A percentile compares a stretch with the other conserved stretches of the same genome.
Evolutionary conservation across 2,329 filamentous ascomycete species (phyloP).

Genomic region (Graphilbum ipis-grandicollis): DNA sequence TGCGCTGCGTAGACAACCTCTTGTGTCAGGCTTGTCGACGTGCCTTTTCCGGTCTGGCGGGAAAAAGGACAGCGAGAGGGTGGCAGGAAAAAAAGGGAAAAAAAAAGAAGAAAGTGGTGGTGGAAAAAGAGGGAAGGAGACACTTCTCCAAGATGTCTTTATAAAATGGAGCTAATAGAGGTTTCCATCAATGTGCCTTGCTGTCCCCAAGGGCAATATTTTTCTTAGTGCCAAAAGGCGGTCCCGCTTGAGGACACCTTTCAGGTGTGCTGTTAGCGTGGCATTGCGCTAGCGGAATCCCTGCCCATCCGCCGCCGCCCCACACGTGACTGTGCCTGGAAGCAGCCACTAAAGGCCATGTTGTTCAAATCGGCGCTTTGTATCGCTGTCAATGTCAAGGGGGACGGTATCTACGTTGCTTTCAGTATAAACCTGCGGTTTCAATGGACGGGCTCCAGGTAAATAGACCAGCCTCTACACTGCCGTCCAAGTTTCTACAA

Average conservation of each 20-base stretch:
- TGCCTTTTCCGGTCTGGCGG: background rate
- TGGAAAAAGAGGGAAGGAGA: background rate
- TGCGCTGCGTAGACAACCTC: background rate
- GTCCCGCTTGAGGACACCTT: conserved; percentile 11
- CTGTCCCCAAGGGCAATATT: conserved; percentile 3
- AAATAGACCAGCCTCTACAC: too few relatives aligned
- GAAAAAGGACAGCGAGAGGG: background rate
- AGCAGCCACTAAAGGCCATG: too few relatives aligned
- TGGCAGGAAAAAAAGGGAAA: conserved; percentile 1
- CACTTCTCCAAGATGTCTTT: background rate
- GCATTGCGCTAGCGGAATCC: background rate
- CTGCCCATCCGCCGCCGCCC: background rate
- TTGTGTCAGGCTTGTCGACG: background rate
- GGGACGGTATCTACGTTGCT: too few relatives aligned
- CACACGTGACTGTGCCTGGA: background rate
- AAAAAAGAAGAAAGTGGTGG: conserved; percentile 7
- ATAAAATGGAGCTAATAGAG: background rate
- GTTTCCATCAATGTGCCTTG: conserved; percentile 1
- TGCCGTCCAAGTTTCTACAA: conserved; percentile 2
- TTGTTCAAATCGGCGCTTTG: too few relatives aligned
- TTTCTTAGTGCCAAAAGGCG: background rate
- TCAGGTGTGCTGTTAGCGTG: conserved; percentile 4
- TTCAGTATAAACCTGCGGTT: too few relatives aligned
- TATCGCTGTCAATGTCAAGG: too few relatives aligned
- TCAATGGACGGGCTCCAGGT: too few relatives aligned